phyloP scores from a whole-genome alignment of 1,139 yeast genomes.

The Sugiyamaella novakii region DNA sequence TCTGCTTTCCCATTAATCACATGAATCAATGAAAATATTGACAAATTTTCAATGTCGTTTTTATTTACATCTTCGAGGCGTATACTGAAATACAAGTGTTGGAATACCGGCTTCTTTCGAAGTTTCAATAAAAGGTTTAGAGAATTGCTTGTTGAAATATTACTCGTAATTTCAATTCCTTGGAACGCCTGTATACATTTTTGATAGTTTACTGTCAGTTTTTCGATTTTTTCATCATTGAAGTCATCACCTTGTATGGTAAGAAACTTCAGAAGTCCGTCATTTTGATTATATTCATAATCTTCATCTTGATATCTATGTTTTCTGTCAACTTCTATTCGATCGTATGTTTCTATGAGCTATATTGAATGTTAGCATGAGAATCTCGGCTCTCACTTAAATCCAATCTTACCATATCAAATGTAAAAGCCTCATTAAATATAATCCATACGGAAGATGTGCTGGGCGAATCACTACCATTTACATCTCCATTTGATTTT shows the following conservation, averaged over 20 bases:
- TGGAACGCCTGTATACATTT: neutral
- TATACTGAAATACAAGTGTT: neutral
- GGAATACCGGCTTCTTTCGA: neutral
- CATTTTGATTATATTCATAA: neutral
- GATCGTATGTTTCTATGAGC: neutral
- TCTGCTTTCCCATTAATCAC: neutral
- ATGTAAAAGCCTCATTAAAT: neutral
- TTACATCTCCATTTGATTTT: neutral
- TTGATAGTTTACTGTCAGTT: neutral
- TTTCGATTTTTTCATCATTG: neutral
- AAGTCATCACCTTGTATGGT: neutral
- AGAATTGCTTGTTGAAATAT: neutral
- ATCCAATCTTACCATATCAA: slow-evolving; percentile 2
- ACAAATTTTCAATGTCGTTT: neutral
- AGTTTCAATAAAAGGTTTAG: neutral
- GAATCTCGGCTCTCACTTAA: too few species aligned
- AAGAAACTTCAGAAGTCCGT: neutral
- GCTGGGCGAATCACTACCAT: neutral
- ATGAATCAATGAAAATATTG: neutral
- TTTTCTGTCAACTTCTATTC: neutral
- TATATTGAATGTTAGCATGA: neutral
- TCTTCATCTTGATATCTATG: neutral
- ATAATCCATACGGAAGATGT: neutral
- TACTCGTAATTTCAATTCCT: neutral
- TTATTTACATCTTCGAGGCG: slow-evolving; percentile 2